Evolutionary conservation across 768 basidiomycete species (phyloP).

Genomic region (Termitomyces eurrhizus): DNA sequence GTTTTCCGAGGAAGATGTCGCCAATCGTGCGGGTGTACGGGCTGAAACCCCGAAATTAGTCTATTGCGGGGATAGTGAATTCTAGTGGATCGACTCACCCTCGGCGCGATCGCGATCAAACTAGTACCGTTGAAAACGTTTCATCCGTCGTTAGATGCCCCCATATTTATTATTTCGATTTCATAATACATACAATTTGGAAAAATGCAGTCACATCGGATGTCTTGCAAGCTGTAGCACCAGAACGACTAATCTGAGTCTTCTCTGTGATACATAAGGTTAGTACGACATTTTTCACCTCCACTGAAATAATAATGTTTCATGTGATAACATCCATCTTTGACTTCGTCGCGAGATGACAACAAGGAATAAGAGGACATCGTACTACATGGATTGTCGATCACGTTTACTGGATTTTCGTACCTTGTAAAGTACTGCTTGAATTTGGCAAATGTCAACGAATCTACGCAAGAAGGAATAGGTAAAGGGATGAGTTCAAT

Average conservation of each 20-base stretch:
- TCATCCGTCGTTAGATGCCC: too few relatives aligned
- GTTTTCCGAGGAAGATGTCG: constrained; percentile 17
- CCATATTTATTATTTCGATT: too few relatives aligned
- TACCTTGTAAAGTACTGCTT: constrained; percentile 76
- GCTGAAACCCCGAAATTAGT: constrained; percentile 27
- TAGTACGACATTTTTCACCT: too few relatives aligned
- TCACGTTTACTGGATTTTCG: constrained; percentile 8
- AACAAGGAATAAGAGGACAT: constrained; percentile 68
- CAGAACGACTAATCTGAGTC: too few relatives aligned
- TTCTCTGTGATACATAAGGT: too few relatives aligned
- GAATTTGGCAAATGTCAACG: constrained; percentile 64
- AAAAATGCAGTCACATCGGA: too few relatives aligned
- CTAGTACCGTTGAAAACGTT: too few relatives aligned
- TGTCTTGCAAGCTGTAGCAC: too few relatives aligned
- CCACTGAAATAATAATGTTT: too few relatives aligned
- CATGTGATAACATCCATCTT: too few relatives aligned
- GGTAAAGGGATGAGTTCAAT: constrained; percentile 66
- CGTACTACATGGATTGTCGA: constrained; percentile 42
- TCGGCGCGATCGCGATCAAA: constrained; percentile 59
- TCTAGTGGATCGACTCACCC: constrained; percentile 35
- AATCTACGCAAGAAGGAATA: constrained; percentile 68
- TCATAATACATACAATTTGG: too few relatives aligned
- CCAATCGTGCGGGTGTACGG: constrained; percentile 92
- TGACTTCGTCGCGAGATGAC: too few relatives aligned
- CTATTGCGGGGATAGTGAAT: neutral